Conservation (phyloP, 208 protist genomes). For the Trypanosomatidae sp. region DNA sequence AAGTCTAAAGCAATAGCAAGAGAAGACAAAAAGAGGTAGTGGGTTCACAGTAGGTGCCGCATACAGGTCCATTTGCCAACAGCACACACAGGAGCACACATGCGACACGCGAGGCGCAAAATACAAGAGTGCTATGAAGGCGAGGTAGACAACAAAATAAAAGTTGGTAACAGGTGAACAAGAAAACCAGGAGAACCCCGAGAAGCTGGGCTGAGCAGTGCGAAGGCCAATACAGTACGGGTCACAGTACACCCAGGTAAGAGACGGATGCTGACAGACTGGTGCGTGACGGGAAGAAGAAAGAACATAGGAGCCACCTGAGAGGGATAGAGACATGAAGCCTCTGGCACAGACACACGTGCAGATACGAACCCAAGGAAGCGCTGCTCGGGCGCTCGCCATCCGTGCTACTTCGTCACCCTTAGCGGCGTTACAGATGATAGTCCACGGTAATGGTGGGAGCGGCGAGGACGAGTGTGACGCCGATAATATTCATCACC, state of each 20-base stretch:
- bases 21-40: background rate
- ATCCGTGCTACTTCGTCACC: background rate
- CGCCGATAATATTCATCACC: constrained; percentile 35
- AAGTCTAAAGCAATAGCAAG: background rate
- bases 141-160: background rate
- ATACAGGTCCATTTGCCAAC: too few relatives aligned
- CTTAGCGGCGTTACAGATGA: background rate
- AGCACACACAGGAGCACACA: background rate
- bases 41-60: too few relatives aligned
- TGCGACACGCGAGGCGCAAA: background rate
- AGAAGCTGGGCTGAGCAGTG: background rate
- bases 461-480: constrained; percentile 21
- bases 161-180: background rate
- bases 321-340: background rate
- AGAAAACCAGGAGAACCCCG: background rate
- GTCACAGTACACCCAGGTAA: background rate
- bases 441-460: constrained; percentile 7
- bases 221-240: background rate
- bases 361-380: background rate
- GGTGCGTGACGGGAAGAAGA: background rate
- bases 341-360: background rate
- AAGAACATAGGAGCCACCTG: background rate
- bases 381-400: background rate
- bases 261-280: background rate
- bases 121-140: background rate